Percentiles rank a stretch among this genome's conserved stretches.
Evolutionary conservation across 345 rosid genomes (phyloP).

Genomic region (Erysimum cheiranthoides): DNA sequence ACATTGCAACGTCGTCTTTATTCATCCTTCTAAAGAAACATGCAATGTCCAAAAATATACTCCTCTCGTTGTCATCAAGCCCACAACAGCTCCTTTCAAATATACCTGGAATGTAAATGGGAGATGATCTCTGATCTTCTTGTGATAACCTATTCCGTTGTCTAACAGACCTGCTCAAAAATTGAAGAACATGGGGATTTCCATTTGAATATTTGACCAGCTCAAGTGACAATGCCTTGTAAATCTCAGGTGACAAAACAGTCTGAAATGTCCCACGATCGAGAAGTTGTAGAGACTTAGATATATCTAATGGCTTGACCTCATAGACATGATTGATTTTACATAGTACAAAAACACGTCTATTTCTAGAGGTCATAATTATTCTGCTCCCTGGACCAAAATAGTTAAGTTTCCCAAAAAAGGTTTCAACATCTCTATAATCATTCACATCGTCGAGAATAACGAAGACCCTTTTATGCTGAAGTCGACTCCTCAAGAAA

Average conservation of each 20-base stretch:
- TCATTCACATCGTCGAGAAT: constrained; percentile 44
- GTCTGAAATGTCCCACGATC: background rate
- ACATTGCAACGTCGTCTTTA: constrained; percentile 33
- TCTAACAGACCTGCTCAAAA: background rate
- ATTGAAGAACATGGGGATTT: constrained; percentile 38
- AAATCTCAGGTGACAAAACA: background rate
- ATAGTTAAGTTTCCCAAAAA: constrained; percentile 22
- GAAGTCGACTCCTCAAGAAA: constrained; percentile 35
- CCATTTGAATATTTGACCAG: constrained; percentile 41
- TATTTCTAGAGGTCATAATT: constrained; percentile 42
- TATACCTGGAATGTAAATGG: constrained; percentile 30
- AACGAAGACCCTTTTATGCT: constrained; percentile 30
- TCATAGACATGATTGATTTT: constrained; percentile 37
- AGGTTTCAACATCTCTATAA: constrained; percentile 29
- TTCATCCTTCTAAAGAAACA: constrained; percentile 45
- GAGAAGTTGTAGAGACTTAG: constrained; percentile 8
- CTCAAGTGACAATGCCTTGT: constrained; percentile 3
- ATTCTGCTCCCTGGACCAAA: constrained; percentile 45
- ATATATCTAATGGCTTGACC: constrained; percentile 39
- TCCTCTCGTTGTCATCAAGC: constrained; percentile 43
- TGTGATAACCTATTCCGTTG: background rate
- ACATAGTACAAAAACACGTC: constrained; percentile 22
- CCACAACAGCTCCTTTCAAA: constrained; percentile 44
- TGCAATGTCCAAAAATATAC: constrained; percentile 50
- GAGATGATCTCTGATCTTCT: background rate